Base-by-base conservation (phyloP, 352 stramenopile species). In the Pythium coloratum region DNA sequence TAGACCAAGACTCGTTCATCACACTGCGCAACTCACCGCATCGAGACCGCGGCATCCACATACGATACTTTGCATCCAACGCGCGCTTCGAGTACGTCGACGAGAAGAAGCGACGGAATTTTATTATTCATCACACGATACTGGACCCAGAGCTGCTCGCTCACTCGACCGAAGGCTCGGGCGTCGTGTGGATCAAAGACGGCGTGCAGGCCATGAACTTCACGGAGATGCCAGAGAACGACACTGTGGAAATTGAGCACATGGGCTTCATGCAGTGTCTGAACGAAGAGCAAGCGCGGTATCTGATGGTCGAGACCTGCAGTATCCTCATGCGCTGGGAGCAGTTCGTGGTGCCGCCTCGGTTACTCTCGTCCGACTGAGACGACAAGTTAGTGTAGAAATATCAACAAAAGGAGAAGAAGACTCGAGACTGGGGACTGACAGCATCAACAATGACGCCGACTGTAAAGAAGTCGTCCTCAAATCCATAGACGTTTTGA, bases 251-350 rank as follows among this genome's bases (percentile, higher is more conserved):
- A 55, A 75, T 75, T 42, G 69, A 71, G 42, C 49, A 67, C 34
- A 30, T 12, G 30, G 69, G 69, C 4, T 71, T 63, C 44, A 69
- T 75, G 59, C 55, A 67, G 34, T 83, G 76, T 32, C 58, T 81
- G 51, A 88, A 51, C 53, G 71, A 81, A 56, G 68, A 81, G 49
- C 77, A 86, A 28, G 76, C 81, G 34, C 75, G 76, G 53, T 79
- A 78, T 33, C 68, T 83, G 30, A 75, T 89, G 44, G 70, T 89
- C 16, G 70, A 89, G 46, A 84, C 73, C 59, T 74, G 78, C 14
- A 73, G 76, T 54, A 82, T 89, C 24, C 75, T 82, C 59, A 77
- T 83, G 46, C 77, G 81, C 10, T 89, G 81, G 81, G 81, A 89
- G 62, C 77, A 88, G 57, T 46, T 83, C 13, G 78, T 88, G 30